A percentile compares a stretch with the other conserved stretches of the same genome.
These are phyloP conservation scores for Fusarium compactum DNA, from an alignment of 2,329 filamentous ascomycete species.

Conservation along the genomic window DNA sequence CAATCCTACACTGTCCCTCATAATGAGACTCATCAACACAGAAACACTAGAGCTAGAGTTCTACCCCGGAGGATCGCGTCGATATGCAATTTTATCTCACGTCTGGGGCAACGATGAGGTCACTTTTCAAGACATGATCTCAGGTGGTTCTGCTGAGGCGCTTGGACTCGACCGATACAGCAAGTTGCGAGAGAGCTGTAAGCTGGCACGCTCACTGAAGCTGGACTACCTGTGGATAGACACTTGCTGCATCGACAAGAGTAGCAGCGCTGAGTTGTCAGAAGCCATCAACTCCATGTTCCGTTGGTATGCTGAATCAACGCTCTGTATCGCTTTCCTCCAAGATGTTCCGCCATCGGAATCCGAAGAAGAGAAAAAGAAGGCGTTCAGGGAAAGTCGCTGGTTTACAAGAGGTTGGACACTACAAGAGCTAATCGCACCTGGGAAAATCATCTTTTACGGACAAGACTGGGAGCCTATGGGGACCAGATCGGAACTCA, in stretches of 20 bases:
- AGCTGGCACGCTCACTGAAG: slow-evolving; percentile 27
- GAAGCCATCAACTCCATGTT: slow-evolving; percentile 53
- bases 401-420: slow-evolving; percentile 50
- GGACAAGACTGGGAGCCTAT: slow-evolving; percentile 38
- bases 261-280: slow-evolving; percentile 49
- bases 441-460: slow-evolving; percentile 45
- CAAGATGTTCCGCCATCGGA: slow-evolving; percentile 32
- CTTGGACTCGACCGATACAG: slow-evolving; percentile 20
- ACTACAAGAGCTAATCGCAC: slow-evolving; percentile 49
- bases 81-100: slow-evolving; percentile 49
- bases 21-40: slow-evolving; percentile 46
- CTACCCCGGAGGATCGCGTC: slow-evolving; percentile 34
- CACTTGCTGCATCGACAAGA: slow-evolving; percentile 52
- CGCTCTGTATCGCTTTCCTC: slow-evolving; percentile 46
- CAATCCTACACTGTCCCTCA: background rate
- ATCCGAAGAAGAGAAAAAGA: slow-evolving; percentile 4
- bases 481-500: slow-evolving; percentile 36
- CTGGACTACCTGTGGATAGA: slow-evolving; percentile 49
- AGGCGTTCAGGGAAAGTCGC: slow-evolving; percentile 25
- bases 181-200: slow-evolving; percentile 42
- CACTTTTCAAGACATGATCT: slow-evolving; percentile 35
- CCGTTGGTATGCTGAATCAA: slow-evolving; percentile 48
- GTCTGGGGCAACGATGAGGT: slow-evolving; percentile 45
- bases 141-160: background rate
- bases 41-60: slow-evolving; percentile 37